Base-by-base conservation (phyloP, 345 rosid species). In the Adansonia digitata region DNA sequence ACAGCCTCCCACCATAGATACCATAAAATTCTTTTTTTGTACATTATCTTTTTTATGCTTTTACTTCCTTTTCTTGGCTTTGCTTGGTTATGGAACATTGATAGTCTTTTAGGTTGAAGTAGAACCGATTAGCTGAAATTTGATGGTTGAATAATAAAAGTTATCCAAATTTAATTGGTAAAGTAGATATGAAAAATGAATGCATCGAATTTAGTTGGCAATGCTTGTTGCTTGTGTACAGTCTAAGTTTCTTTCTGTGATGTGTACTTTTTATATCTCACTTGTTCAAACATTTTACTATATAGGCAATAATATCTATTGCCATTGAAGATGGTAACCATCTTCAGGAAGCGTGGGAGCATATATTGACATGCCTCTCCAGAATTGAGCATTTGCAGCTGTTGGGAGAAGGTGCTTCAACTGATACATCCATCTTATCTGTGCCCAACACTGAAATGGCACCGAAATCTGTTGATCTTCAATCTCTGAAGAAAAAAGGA, bases 341-440 rank as follows among this genome's bases (percentile, higher is more conserved):
- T 86, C 94, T 94, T 75, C 97, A 92, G 64, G 98, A 92, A 80
- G 88, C 97, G 46, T 94, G 97, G 97, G 97, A 94, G 85, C 98
- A 94, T 82, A 91, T 92, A 71, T 77, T 94, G 80, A 94, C 91
- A 60, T 94, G 98, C 82, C 97, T 94, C 75, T 94, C 98, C 73
- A 90, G 98, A 80, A 89, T 94, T 81, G 98, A 92, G 84, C 97
- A 94, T 86, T 88, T 94, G 82, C 98, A 91, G 80, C 85, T 94
- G 51, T 75, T 94, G 87, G 98, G 98, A 61, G 98, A 94, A 87
- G 98, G 98, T 66, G 91, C 98, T 67, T 92, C 98, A 40, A 84
- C 88, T 61, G 98, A 92, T 84, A 95, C 97, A 51, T 86, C 98
- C 77, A 90, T 90, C 82, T 84, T 92, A 66, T 75, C 87, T 14